Evolutionary conservation across 208 protist genomes (phyloP).

Genomic region (Trypanosoma boissoni): DNA sequence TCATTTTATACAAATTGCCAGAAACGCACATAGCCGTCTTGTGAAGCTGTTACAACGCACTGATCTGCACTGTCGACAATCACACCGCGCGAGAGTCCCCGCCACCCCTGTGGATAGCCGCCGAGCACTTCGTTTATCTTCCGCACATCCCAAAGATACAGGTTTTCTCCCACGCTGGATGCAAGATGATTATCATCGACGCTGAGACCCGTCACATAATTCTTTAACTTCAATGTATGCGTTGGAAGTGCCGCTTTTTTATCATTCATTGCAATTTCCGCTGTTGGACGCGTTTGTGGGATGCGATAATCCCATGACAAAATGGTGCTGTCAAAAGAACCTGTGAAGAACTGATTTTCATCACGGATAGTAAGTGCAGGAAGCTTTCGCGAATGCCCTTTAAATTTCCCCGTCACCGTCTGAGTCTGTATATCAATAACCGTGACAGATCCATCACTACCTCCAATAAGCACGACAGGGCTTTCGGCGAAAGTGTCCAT

Average conservation of each 20-base stretch:
- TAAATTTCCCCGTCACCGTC: constrained; percentile 30
- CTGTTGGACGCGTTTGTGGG: constrained; percentile 15
- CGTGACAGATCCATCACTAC: constrained; percentile 67
- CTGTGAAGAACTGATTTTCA: constrained; percentile 76
- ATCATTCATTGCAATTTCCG: constrained; percentile 26
- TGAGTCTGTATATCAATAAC: constrained; percentile 44
- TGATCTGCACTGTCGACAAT: constrained; percentile 43
- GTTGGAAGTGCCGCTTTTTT: constrained; percentile 9
- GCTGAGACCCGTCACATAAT: constrained; percentile 79
- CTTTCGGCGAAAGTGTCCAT: constrained; percentile 53
- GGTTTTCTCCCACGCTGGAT: constrained; percentile 72
- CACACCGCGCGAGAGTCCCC: constrained; percentile 75
- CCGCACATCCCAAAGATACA: constrained; percentile 82
- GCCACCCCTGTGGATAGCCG: constrained; percentile 75
- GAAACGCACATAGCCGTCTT: constrained; percentile 75
- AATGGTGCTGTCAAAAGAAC: constrained; percentile 76
- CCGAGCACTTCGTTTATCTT: constrained; percentile 72
- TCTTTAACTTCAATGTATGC: constrained; percentile 75
- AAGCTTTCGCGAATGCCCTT: constrained; percentile 69
- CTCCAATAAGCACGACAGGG: constrained; percentile 55
- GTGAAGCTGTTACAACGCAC: constrained; percentile 71
- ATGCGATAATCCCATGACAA: constrained; percentile 78
- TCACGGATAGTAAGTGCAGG: constrained; percentile 71
- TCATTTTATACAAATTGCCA: constrained; percentile 57
- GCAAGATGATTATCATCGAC: constrained; percentile 76